A percentile compares a stretch with the other conserved stretches of the same genome.
phyloP scores from a whole-genome alignment of 345 rosid genomes.

The Hibiscus trionum region DNA sequence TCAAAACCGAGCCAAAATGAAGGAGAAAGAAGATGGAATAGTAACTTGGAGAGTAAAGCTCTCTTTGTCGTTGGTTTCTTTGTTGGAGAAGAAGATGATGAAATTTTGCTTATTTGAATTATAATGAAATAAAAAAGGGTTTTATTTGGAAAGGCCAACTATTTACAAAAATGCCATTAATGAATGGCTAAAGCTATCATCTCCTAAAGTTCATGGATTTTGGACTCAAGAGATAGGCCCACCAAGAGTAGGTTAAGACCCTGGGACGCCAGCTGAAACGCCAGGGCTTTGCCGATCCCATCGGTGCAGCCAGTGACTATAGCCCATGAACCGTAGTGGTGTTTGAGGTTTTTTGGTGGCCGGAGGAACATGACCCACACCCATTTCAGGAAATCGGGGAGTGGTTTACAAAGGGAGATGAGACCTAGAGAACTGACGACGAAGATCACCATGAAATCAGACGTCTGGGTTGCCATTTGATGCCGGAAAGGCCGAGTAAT shows the following conservation, averaged over 20 bases:
- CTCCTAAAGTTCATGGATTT: no score
- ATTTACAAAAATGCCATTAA: no score
- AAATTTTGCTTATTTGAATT: no score
- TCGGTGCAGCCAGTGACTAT: conserved; percentile 40
- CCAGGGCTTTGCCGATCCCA: conserved; percentile 42
- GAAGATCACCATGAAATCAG: background rate
- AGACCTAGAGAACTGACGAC: conserved; percentile 21
- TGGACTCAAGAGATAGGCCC: no score
- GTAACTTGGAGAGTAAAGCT: no score
- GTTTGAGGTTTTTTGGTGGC: conserved; percentile 27
- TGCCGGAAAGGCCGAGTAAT: background rate
- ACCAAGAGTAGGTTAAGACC: conserved; percentile 36
- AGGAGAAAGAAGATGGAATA: no score
- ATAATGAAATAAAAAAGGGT: no score
- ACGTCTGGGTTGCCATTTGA: conserved; percentile 12
- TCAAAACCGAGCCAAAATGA: no score
- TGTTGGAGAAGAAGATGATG: no score
- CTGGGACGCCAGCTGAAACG: conserved; percentile 31
- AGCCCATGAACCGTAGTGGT: conserved; percentile 39
- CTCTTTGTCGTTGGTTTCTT: no score
- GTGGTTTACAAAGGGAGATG: conserved; percentile 11
- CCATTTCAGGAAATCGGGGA: conserved; percentile 22
- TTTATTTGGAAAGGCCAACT: no score
- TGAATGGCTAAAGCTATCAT: no score
- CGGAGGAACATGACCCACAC: conserved; percentile 32